phyloP scores from a whole-genome alignment of 352 stramenopile genomes.

The Phytophthora cryptogea region DNA sequence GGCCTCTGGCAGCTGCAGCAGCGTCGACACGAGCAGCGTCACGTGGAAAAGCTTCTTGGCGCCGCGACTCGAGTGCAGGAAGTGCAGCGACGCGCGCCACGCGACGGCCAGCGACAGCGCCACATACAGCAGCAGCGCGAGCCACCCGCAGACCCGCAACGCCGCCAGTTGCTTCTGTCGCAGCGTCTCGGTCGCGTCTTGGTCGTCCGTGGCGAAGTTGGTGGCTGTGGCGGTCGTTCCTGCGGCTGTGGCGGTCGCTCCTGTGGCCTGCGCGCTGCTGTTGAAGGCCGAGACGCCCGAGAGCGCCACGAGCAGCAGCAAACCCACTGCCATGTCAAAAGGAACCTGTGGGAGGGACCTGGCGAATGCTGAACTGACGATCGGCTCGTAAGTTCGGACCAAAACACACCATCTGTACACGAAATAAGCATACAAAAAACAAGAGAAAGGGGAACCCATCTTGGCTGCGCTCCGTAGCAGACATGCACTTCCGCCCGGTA shows the following conservation, averaged over 20 bases:
- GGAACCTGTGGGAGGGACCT: slow-evolving; percentile 5
- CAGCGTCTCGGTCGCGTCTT: slow-evolving; percentile 18
- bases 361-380: slow-evolving; percentile 27
- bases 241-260: slow-evolving; percentile 1
- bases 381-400: slow-evolving; percentile 17
- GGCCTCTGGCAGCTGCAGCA: slow-evolving; percentile 69
- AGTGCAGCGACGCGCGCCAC: slow-evolving; percentile 71
- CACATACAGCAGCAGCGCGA: slow-evolving; percentile 67
- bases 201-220: slow-evolving; percentile 8
- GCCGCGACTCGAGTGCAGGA: slow-evolving; percentile 48
- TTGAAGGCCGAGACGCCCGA: slow-evolving; percentile 14
- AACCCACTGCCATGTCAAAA: slow-evolving; percentile 12
- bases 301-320: slow-evolving; percentile 12
- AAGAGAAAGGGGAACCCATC: slow-evolving; percentile 13
- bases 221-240: slow-evolving; percentile 4
- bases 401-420: slow-evolving; percentile 27
- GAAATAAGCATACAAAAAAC: slow-evolving; percentile 15
- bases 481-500: too few relatives aligned
- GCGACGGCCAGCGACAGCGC: slow-evolving; percentile 58
- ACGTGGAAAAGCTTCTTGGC: slow-evolving; percentile 80
- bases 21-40: slow-evolving; percentile 63
- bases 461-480: background rate
- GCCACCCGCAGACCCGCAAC: slow-evolving; percentile 59
- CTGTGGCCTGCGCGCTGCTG: slow-evolving; percentile 1
- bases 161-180: slow-evolving; percentile 44